Conservation (phyloP, 2,329 filamentous ascomycete species). For the Aspergillus ustus region DNA sequence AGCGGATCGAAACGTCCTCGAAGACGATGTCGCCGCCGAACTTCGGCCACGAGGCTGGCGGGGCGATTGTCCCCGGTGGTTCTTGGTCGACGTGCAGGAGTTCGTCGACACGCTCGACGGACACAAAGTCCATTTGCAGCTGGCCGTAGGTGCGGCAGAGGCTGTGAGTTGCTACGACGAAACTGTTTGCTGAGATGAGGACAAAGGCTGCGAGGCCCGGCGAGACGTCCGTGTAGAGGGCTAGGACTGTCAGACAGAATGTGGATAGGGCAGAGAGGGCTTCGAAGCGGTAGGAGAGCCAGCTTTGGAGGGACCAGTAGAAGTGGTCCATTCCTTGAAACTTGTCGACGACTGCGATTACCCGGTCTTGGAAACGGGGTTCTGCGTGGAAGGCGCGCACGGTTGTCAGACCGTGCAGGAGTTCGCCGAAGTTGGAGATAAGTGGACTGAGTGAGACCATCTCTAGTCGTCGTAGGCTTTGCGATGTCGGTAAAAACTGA, state of each 20-base stretch:
- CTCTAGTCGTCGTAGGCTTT: conserved; percentile 80
- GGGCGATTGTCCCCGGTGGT: conserved; percentile 66
- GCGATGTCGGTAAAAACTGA: conserved; percentile 79
- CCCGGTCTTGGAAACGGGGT: conserved; percentile 75
- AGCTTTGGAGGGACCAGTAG: conserved; percentile 86
- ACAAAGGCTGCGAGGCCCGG: conserved; percentile 84
- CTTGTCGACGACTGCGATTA: conserved; percentile 79
- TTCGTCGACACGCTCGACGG: conserved; percentile 83
- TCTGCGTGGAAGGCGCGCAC: conserved; percentile 84
- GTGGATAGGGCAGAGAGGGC: conserved; percentile 73
- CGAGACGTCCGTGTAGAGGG: conserved; percentile 73
- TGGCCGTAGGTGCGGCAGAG: conserved; percentile 82
- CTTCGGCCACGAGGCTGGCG: conserved; percentile 77
- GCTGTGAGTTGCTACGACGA: conserved; percentile 71
- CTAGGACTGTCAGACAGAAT: conserved; percentile 73
- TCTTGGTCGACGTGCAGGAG: conserved; percentile 80
- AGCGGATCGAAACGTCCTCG: conserved; percentile 75
- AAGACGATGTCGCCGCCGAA: conserved; percentile 75
- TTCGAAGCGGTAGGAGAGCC: conserved; percentile 82
- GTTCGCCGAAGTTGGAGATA: conserved; percentile 89
- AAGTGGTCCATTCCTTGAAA: conserved; percentile 97
- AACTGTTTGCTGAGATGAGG: conserved; percentile 67
- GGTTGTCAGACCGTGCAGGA: conserved; percentile 83
- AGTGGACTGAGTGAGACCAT: conserved; percentile 88
- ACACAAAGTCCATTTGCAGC: conserved; percentile 90